Evolutionary conservation across 2,329 filamentous ascomycete genomes (phyloP).

Genomic region (Phaeophleospora eucalypticola): DNA sequence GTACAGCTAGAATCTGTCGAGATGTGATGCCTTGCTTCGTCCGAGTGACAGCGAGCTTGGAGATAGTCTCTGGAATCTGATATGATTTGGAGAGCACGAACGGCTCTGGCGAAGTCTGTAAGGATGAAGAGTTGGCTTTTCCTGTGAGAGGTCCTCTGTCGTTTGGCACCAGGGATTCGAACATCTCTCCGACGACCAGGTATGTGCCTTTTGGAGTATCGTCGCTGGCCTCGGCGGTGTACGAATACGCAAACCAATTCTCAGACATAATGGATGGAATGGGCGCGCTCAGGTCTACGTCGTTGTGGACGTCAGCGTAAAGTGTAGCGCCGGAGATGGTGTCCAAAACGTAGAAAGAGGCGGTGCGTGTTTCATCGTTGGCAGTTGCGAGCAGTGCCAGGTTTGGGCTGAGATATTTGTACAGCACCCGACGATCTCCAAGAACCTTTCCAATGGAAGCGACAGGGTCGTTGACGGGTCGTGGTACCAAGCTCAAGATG

Average conservation of each 20-base stretch:
- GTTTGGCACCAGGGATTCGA: constrained; percentile 78
- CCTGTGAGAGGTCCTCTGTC: constrained; percentile 75
- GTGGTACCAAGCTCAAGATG: constrained; percentile 64
- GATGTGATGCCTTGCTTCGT: constrained; percentile 89
- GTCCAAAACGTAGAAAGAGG: constrained; percentile 77
- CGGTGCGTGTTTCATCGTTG: constrained; percentile 54
- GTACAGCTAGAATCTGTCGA: constrained; percentile 73
- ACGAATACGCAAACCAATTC: constrained; percentile 92
- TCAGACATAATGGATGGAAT: constrained; percentile 79
- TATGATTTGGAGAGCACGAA: constrained; percentile 76
- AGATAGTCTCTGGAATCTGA: constrained; percentile 74
- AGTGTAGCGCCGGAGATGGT: constrained; percentile 79
- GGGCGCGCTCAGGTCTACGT: constrained; percentile 68
- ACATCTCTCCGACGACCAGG: constrained; percentile 80
- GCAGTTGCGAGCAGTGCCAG: constrained; percentile 70
- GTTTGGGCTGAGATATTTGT: constrained; percentile 95
- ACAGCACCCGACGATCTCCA: constrained; percentile 85
- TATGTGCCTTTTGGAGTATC: constrained; percentile 73
- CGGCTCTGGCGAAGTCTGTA: constrained; percentile 64
- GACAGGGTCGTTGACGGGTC: constrained; percentile 75
- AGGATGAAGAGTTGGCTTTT: constrained; percentile 69
- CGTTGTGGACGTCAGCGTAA: constrained; percentile 64
- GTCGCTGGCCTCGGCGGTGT: constrained; percentile 53
- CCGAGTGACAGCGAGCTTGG: constrained; percentile 75
- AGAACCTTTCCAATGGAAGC: constrained; percentile 94